These are phyloP conservation scores for Rhizopus sp. DNA, from an alignment of 371 early-diverging fungal genomes.

Conservation along the genomic window DNA sequence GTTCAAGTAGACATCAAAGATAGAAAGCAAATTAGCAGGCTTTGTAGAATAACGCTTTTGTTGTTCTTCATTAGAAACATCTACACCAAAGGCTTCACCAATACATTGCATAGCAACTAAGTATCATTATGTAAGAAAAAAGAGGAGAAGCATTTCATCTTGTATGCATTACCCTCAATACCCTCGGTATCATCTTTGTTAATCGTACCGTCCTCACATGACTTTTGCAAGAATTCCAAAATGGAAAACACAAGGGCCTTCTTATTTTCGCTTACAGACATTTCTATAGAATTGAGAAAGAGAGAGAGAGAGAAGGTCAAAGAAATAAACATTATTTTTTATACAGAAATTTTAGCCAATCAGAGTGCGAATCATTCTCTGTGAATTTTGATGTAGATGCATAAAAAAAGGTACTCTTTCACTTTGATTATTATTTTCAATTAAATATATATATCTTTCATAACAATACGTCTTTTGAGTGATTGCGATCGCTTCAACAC, in stretches of 20 bases:
- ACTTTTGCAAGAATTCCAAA: slow-evolving; percentile 84
- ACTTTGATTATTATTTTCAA: too few species aligned
- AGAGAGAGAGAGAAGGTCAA: neutral
- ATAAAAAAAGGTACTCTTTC: too few species aligned
- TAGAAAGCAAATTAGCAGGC: slow-evolving; percentile 76
- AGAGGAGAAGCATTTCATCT: neutral
- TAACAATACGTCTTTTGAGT: too few species aligned
- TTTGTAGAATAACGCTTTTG: slow-evolving; percentile 75
- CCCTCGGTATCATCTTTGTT: slow-evolving; percentile 85
- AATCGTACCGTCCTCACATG: slow-evolving; percentile 77
- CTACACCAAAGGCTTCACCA: slow-evolving; percentile 90
- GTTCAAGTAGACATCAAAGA: slow-evolving; percentile 90
- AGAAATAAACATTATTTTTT: neutral
- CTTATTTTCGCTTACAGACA: slow-evolving; percentile 57
- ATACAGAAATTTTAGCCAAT: too few species aligned
- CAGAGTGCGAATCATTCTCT: too few species aligned
- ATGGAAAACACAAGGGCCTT: slow-evolving; percentile 87
- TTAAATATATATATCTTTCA: too few species aligned
- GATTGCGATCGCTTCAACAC: too few species aligned
- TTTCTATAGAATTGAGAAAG: neutral
- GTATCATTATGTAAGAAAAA: neutral
- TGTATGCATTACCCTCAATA: slow-evolving; percentile 71
- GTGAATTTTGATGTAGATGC: too few species aligned
- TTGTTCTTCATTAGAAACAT: slow-evolving; percentile 70
- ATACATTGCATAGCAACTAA: slow-evolving; percentile 92